Evolutionary conservation across 139 green algal genomes (phyloP).

Genomic region (Chlorella sp.): DNA sequence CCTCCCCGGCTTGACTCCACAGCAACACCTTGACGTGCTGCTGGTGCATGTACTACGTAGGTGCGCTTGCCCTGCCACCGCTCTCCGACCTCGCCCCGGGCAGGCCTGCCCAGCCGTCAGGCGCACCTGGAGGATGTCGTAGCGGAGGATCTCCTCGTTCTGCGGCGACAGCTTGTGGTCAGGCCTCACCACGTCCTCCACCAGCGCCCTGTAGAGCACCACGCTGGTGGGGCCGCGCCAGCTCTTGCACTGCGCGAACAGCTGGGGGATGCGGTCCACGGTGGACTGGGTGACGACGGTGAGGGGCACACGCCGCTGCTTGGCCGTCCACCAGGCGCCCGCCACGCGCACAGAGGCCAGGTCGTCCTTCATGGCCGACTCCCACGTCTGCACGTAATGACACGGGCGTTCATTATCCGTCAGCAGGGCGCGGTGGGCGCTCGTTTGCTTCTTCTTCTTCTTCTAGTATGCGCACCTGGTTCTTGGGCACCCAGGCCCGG

Average conservation of each 20-base stretch:
- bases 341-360: conserved; percentile 3
- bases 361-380: not conserved
- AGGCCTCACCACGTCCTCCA: not conserved
- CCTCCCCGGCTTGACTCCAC: not conserved
- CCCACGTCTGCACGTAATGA: no score
- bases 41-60: no score
- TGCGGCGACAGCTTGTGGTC: not conserved
- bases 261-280: conserved; percentile 17
- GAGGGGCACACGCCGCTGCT: not conserved
- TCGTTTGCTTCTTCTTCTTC: no score
- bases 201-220: conserved; percentile 6
- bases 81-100: no score
- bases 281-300: conserved; percentile 17
- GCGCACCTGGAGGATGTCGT: not conserved
- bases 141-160: not conserved
- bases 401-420: no score
- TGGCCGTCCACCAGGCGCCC: conserved; percentile 13
- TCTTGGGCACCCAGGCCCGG: not conserved
- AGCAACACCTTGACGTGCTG: no score
- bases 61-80: no score
- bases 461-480: no score
- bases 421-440: no score
- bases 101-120: no score
- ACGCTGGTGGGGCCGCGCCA: conserved; percentile 11
- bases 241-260: conserved; percentile 18